phyloP scores from a whole-genome alignment of 192 early-diverging fungal species.

The Linderina pennispora region DNA sequence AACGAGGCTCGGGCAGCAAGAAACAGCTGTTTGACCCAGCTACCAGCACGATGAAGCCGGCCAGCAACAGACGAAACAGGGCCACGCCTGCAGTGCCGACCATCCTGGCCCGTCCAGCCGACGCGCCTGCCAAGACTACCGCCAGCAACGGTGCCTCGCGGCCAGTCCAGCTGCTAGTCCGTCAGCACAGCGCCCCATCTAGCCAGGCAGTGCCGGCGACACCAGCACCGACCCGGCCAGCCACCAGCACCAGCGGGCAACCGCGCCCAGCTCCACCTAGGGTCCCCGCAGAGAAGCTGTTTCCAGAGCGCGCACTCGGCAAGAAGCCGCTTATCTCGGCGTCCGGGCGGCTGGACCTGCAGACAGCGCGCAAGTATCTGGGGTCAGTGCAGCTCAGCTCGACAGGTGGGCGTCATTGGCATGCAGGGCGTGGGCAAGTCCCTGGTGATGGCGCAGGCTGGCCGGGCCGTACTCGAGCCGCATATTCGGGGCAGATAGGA shows the following conservation, averaged over 20 bases:
- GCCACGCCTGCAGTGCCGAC: background rate
- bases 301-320: background rate
- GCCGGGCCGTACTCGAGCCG: background rate
- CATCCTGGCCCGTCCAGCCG: background rate
- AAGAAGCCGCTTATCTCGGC: conserved; percentile 4
- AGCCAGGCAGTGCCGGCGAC: too few species aligned
- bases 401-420: conserved; percentile 19
- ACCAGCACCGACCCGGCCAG: too few species aligned
- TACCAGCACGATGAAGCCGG: background rate
- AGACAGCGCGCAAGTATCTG: conserved; percentile 5
- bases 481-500: background rate
- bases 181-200: too few species aligned
- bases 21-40: conserved; percentile 5
- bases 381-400: conserved; percentile 4
- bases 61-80: conserved; percentile 1
- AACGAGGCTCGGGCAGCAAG: background rate
- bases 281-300: too few species aligned
- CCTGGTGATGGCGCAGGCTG: conserved; percentile 10
- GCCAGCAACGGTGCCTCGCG: too few species aligned
- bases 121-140: too few species aligned
- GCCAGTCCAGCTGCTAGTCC: too few species aligned
- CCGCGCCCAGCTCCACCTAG: too few species aligned
- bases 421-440: conserved; percentile 16
- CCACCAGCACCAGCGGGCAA: too few species aligned
- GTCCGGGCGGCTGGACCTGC: conserved; percentile 9